Evolutionary conservation across 140 eudicot genomes (phyloP), one percentile per base, ranked within the genome.

Genomic region (Cichorium intybus): DNA sequence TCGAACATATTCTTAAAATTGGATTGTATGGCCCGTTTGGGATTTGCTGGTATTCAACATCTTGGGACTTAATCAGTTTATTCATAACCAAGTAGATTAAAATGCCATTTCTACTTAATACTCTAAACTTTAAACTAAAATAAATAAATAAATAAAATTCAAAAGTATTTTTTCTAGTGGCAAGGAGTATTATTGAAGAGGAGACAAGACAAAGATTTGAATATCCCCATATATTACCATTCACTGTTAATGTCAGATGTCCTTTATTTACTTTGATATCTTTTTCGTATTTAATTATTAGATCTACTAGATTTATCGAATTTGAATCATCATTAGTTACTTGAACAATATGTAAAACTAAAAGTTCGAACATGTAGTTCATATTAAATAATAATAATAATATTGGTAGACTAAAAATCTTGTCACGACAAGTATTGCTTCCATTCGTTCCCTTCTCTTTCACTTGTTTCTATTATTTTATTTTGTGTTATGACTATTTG

Each of bases 201-300:
- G 17, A 70, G 49, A 52, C 22, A 34, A 34, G 45, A 70, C 69
- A 70, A 70, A 70, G 69, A 70, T 60, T 60, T 70, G 75, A 70
- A 49, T 60, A 59, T 70, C 69, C 62, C 69, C 7, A 49, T 70
- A 49, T 21, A 15, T 59, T 39, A 70, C 75, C 41, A 37, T 61
- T 71, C 70, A 71, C 70, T 71, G 63, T 24, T 35, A 10, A 5
- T 71, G 76, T 70, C 76, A 71, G 76, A 60, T 26, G 67, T 26
- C 34, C 50, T 58, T 47, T 31, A 31, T 47, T 48, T 48, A 48
- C 14, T 43, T 43, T 43, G 20, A 0, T 15, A 43, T 15, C 46
- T 3, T 43, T 43, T 14, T 43, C 18, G 15, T 43, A 43, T 43
- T 14, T 43, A 43, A 14, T 43, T 14, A 37, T 37, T 37, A 37